Percentiles rank a stretch among this genome's conserved stretches.
These are phyloP conservation scores for Cucumis sativus DNA, from an alignment of 306 rosid species.

Conservation along the genomic window Cucumber_9930_V3 NC_026658.2:26322501-26323000, in stretches of 20 bases:
- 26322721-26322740: constrained; percentile 95
- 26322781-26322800: not conserved
- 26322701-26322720: constrained; percentile 75
- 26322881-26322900: not conserved
- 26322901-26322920: not conserved
- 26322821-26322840: not conserved
- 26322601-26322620: constrained; percentile 81
- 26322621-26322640: constrained; percentile 96
- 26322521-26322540: not conserved
- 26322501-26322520: not conserved
- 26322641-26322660: constrained; percentile 75
- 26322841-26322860: not conserved
- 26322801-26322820: not conserved
- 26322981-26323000: not conserved
- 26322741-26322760: constrained; percentile 23
- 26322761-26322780: not conserved
- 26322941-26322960: not conserved
- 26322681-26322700: constrained; percentile 65
- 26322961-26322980: no score
- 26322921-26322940: not conserved
- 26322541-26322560: not conserved
- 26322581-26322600: constrained; percentile 83
- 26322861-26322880: not conserved
- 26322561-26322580: constrained; percentile 53
- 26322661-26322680: constrained; percentile 45